Evolutionary conservation across 2,329 filamentous ascomycete genomes (phyloP).

Genomic region (Fusarium abutilonis): DNA sequence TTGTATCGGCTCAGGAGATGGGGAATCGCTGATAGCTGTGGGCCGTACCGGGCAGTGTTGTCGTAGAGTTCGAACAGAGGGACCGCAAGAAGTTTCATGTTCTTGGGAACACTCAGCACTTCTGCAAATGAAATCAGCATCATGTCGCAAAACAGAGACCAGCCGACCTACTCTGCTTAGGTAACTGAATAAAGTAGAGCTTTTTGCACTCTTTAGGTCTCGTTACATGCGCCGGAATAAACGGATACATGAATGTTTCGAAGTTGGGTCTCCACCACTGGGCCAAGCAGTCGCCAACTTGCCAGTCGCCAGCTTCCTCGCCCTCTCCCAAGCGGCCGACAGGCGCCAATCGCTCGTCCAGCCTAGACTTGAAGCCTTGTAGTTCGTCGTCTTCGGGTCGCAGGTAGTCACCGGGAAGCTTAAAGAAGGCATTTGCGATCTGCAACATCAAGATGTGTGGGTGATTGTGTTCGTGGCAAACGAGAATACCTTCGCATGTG

Average conservation of each 20-base stretch:
- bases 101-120: constrained; percentile 95
- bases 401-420: constrained; percentile 96
- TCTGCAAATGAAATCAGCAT: constrained; percentile 61
- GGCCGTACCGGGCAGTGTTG: constrained; percentile 93
- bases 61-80: constrained; percentile 98
- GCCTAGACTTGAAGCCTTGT: constrained; percentile 89
- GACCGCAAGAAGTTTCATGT: constrained; percentile 98
- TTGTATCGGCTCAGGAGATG: constrained; percentile 95
- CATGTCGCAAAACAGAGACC: background rate
- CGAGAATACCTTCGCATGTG: constrained; percentile 94
- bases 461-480: constrained; percentile 99
- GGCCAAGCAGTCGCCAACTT: constrained; percentile 91
- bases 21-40: constrained; percentile 94
- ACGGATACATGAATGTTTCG: constrained; percentile 99
- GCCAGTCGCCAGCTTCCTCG: constrained; percentile 87
- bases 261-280: constrained; percentile 99
- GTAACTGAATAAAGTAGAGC: constrained; percentile 95
- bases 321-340: constrained; percentile 88
- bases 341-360: constrained; percentile 93
- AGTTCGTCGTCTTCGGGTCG: constrained; percentile 89
- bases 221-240: constrained; percentile 94
- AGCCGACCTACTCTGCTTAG: constrained; percentile 76
- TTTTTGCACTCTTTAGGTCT: constrained; percentile 99
- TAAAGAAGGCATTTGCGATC: constrained; percentile 99
- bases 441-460: constrained; percentile 99